phyloP scores from a whole-genome alignment of 345 rosid species.

The Salix brachista region DNA sequence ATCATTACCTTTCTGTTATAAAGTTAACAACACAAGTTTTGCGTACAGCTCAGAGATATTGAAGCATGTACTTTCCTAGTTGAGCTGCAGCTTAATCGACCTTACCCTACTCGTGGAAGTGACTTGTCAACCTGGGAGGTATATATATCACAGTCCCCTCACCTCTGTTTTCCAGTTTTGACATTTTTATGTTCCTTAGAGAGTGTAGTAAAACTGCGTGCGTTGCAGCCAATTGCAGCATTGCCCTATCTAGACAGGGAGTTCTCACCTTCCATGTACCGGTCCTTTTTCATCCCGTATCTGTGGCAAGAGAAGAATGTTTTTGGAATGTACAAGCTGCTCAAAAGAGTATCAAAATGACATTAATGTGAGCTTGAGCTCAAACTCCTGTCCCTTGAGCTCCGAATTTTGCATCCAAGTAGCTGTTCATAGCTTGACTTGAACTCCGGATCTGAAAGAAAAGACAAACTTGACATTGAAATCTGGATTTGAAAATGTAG shows the following conservation, averaged over 20 bases:
- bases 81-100: constrained; percentile 83
- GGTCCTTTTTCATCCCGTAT: constrained; percentile 89
- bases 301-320: constrained; percentile 80
- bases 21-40: neutral
- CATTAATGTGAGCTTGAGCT: too few species aligned
- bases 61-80: constrained; percentile 73
- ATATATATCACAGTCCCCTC: constrained; percentile 11
- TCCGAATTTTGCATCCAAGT: neutral
- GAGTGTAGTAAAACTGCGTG: neutral
- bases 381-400: neutral
- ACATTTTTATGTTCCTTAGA: neutral
- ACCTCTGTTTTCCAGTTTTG: neutral
- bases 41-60: constrained; percentile 58
- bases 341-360: constrained; percentile 39
- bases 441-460: neutral
- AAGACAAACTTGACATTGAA: neutral
- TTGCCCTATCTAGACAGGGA: constrained; percentile 84
- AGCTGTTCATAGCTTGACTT: neutral
- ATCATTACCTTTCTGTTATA: neutral
- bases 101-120: constrained; percentile 64
- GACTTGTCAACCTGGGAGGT: constrained; percentile 95
- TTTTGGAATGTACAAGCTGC: constrained; percentile 77
- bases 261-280: constrained; percentile 73
- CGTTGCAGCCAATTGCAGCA: constrained; percentile 69
- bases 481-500: neutral